Evolutionary conservation across 371 early-diverging fungal genomes (phyloP).

Genomic region (Batkoa obscura): DNA sequence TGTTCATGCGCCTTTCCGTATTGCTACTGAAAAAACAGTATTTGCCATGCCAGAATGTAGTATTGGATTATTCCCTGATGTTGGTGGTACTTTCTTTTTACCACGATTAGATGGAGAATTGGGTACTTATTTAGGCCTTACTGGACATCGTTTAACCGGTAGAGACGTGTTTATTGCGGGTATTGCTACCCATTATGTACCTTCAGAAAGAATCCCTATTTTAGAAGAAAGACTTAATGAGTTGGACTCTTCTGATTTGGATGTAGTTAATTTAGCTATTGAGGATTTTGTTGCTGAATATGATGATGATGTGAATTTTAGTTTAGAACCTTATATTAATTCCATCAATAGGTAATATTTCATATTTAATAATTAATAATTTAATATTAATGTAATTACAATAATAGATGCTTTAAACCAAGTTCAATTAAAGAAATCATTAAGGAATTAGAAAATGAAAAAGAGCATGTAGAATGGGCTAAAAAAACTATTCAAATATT

Average conservation of each 20-base stretch:
- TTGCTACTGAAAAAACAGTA: slow-evolving; percentile 81
- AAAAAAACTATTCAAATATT: slow-evolving; percentile 42
- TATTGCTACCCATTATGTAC: slow-evolving; percentile 93
- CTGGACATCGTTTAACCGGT: slow-evolving; percentile 67
- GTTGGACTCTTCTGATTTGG: slow-evolving; percentile 58
- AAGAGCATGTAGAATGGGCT: slow-evolving; percentile 28
- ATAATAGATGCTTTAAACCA: slow-evolving; percentile 49
- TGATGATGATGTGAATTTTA: slow-evolving; percentile 18
- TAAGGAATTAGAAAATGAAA: slow-evolving; percentile 14
- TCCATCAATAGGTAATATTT: slow-evolving; percentile 44
- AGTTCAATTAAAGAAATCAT: slow-evolving; percentile 65
- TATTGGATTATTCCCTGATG: slow-evolving; percentile 87
- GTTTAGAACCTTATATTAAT: slow-evolving; percentile 42
- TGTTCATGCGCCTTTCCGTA: slow-evolving; percentile 85
- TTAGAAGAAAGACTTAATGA: slow-evolving; percentile 68
- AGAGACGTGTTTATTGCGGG: slow-evolving; percentile 81
- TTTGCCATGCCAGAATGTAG: slow-evolving; percentile 87
- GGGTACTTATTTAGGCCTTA: slow-evolving; percentile 83
- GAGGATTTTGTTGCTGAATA: slow-evolving; percentile 72
- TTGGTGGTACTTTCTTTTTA: slow-evolving; percentile 85
- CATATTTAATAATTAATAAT: neutral
- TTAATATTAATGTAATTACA: neutral
- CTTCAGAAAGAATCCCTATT: slow-evolving; percentile 55
- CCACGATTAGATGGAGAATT: slow-evolving; percentile 80
- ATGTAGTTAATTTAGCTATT: slow-evolving; percentile 67